Percentiles rank a stretch among this genome's conserved stretches.
phyloP scores from a whole-genome alignment of 768 basidiomycete genomes.

The Leccinum broughii region DNA sequence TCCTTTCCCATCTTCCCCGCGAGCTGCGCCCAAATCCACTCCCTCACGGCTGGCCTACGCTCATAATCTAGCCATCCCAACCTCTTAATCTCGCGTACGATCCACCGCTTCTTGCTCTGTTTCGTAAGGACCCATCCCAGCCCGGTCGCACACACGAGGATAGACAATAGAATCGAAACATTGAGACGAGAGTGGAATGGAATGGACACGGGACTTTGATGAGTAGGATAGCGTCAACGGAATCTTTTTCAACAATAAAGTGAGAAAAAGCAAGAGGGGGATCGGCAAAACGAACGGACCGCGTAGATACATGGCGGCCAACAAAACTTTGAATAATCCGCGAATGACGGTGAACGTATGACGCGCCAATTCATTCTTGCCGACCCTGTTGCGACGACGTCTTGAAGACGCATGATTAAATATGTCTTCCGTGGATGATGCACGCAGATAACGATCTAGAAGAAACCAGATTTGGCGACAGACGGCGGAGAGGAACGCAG shows the following conservation, averaged over 20 bases:
- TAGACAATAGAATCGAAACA: too few species aligned
- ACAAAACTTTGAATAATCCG: conserved; percentile 46
- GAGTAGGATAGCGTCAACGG: too few species aligned
- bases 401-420: too few species aligned
- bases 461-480: too few species aligned
- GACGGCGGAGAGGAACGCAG: too few species aligned
- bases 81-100: conserved; percentile 75
- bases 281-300: conserved; percentile 43
- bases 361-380: conserved; percentile 41
- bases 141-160: conserved; percentile 41
- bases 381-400: too few species aligned
- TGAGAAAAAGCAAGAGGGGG: conserved; percentile 10
- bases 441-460: too few species aligned
- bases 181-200: too few species aligned
- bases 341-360: conserved; percentile 44
- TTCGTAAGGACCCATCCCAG: conserved; percentile 92
- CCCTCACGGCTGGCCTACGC: conserved; percentile 58
- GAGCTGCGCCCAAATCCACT: conserved; percentile 87
- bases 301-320: conserved; percentile 64
- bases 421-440: too few species aligned
- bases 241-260: neutral
- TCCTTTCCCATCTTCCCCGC: conserved; percentile 93
- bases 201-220: too few species aligned
- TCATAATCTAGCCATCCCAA: conserved; percentile 87
- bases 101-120: conserved; percentile 95